Conservation (phyloP, 2,329 filamentous ascomycete genomes). For the Nigrograna mackinnonii region DNA sequence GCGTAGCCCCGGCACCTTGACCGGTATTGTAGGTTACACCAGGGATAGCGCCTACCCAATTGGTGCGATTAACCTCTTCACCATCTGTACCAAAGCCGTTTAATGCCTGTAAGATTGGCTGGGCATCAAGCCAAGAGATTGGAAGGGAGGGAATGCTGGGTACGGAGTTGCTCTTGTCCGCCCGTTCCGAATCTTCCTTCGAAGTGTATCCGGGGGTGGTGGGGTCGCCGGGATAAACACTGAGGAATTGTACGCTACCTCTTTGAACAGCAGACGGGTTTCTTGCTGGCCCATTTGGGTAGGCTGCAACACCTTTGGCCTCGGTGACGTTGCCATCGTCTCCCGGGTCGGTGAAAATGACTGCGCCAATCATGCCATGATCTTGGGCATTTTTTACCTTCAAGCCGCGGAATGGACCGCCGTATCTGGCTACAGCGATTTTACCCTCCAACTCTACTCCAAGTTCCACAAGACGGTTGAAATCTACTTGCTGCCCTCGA, state of each 20-base stretch:
- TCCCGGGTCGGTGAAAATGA: conserved; percentile 46
- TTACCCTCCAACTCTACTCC: conserved; percentile 48
- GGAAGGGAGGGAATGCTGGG: conserved; percentile 84
- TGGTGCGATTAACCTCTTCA: conserved; percentile 41
- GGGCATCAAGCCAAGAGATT: conserved; percentile 79
- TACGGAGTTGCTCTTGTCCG: conserved; percentile 65
- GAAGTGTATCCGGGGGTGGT: conserved; percentile 70
- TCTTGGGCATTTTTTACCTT: conserved; percentile 49
- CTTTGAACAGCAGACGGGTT: conserved; percentile 51
- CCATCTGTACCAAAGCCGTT: conserved; percentile 76
- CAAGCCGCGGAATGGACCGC: conserved; percentile 43
- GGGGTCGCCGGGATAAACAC: conserved; percentile 53
- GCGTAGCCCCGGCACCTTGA: conserved; percentile 56
- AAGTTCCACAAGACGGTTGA: conserved; percentile 42
- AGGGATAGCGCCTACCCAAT: conserved; percentile 40
- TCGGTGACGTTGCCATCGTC: conserved; percentile 53
- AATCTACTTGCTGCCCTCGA: conserved; percentile 47
- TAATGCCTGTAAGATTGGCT: conserved; percentile 79
- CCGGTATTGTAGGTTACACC: conserved; percentile 39
- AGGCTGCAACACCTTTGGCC: conserved; percentile 49
- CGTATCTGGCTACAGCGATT: conserved; percentile 46
- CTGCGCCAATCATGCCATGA: conserved; percentile 43
- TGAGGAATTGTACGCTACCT: conserved; percentile 62
- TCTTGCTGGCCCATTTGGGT: conserved; percentile 47
- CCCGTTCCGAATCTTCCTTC: conserved; percentile 74